A percentile compares a stretch with the other conserved stretches of the same genome.
These are phyloP conservation scores for Xylaria bambusicola DNA, from an alignment of 495 filamentous ascomycete species.

Conservation along the genomic window DNA sequence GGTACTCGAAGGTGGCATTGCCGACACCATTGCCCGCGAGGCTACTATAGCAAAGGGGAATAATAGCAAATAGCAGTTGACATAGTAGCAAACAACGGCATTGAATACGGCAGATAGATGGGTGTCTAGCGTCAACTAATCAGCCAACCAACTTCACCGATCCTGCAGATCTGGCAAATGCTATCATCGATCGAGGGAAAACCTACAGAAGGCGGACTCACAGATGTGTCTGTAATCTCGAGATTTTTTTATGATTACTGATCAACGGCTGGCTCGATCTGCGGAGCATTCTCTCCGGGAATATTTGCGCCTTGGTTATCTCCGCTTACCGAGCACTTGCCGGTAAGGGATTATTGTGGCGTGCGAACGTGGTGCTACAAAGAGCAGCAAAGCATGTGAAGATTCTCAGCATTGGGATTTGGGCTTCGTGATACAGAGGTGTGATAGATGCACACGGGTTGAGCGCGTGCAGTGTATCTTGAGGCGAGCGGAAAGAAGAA, in stretches of 20 bases:
- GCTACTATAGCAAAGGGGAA: slow-evolving; percentile 2
- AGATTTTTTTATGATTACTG: slow-evolving; percentile 14
- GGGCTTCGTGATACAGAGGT: background rate
- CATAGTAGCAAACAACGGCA: background rate
- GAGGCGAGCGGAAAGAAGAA: background rate
- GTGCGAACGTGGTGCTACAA: background rate
- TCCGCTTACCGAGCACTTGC: slow-evolving; percentile 3
- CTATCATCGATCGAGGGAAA: background rate
- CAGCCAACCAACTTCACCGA: background rate
- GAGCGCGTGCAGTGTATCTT: background rate
- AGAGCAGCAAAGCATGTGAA: background rate
- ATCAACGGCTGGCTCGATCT: slow-evolving; percentile 3
- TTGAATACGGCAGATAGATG: background rate
- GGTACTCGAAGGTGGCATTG: slow-evolving; percentile 15
- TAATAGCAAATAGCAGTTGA: background rate
- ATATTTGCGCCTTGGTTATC: background rate
- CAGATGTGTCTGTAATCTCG: background rate
- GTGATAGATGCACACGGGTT: background rate
- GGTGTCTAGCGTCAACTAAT: background rate
- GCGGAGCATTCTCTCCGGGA: background rate
- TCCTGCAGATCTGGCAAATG: background rate
- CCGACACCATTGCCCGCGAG: slow-evolving; percentile 15
- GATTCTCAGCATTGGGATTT: background rate
- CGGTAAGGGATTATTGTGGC: background rate
- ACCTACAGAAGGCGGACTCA: background rate